Evolutionary conservation across 2,329 filamentous ascomycete species (phyloP), one percentile per base, ranked within the genome.

Genomic region (Talaromyces albobiverticillius): DNA sequence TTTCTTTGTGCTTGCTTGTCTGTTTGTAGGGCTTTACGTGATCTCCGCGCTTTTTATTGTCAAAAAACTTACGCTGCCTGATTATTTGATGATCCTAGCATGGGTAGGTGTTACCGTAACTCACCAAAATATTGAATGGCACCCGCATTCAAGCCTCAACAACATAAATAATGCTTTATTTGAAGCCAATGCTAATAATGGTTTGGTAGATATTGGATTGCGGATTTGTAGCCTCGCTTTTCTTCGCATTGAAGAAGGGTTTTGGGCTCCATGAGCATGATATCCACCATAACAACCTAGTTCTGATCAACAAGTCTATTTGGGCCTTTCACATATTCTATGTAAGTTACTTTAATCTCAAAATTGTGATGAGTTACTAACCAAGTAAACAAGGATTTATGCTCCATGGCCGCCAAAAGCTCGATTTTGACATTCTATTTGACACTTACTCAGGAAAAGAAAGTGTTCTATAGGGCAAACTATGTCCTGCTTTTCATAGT

Each of bases 61-160:
- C 9, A 31, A n/a, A 5, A 46, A 13, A 32, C 18, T 29, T 16
- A 20, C 1, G n/a, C 23, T 29, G 43, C 10, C 25, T 16, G 43
- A 46, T 20, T 46, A 46, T 31, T 16, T 46, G 23, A 46, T 46
- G 43, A 10, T 46, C 10, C 13, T 46, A 1, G 43, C 43, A 46
- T 46, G 43, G 43, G 43, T 46, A n/a, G 25, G 42, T 43, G 25
- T 29, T 29, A n/a, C n/a, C n/a, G n/a, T n/a, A n/a, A n/a, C n/a
- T n/a, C n/a, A n/a, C n/a, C n/a, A 29, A 29, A 29, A 29, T 29
- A 4, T 29, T 29, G 25, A 29, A 14, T 18, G 16, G 13, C 13
- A 6, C 34, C 13, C 13, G 14, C 16, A 38, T 18, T 38, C 16
- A 13, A n/a, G 13, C 5, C 34, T 14, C 5, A 38, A 4, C 9